phyloP scores from a whole-genome alignment of 495 filamentous ascomycete species.

The Hypoxylon lenormandii region DNA sequence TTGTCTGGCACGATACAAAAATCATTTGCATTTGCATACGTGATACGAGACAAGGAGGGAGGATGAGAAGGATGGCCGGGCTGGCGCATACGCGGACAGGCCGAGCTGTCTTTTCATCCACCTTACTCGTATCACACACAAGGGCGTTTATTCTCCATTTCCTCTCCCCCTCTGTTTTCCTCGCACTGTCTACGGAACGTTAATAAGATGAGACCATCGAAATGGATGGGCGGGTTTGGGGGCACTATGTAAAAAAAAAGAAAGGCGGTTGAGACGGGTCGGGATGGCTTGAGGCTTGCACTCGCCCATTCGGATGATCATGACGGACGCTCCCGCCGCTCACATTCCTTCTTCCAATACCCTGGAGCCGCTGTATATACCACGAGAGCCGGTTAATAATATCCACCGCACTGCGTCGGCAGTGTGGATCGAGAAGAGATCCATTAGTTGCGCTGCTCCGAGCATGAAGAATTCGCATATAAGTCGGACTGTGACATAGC shows the following conservation, averaged over 20 bases:
- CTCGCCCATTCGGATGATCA: constrained; percentile 9
- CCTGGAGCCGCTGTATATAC: constrained; percentile 42
- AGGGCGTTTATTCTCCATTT: constrained; percentile 37
- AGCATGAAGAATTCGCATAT: too few relatives aligned
- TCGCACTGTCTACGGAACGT: constrained; percentile 18
- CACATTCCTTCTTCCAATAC: constrained; percentile 11
- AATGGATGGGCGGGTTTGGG: constrained; percentile 11
- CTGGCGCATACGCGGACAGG: not conserved
- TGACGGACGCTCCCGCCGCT: constrained; percentile 17
- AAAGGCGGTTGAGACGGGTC: constrained; percentile 16
- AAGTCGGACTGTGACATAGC: too few relatives aligned
- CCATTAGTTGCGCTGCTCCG: not conserved
- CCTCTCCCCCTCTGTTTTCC: constrained; percentile 7
- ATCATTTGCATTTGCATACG: constrained; percentile 47
- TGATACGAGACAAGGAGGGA: constrained; percentile 23
- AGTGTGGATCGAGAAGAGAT: constrained; percentile 13
- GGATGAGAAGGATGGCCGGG: constrained; percentile 14
- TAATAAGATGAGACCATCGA: constrained; percentile 39
- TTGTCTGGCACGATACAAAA: constrained; percentile 38
- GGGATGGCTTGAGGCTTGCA: constrained; percentile 19
- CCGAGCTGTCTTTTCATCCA: constrained; percentile 6
- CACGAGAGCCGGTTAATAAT: constrained; percentile 39
- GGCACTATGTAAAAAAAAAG: constrained; percentile 10
- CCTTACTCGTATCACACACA: constrained; percentile 34
- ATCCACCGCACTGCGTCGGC: constrained; percentile 22